These are phyloP conservation scores for Leccinum uliginosum DNA, from an alignment of 768 basidiomycete genomes.

Conservation along the genomic window DNA sequence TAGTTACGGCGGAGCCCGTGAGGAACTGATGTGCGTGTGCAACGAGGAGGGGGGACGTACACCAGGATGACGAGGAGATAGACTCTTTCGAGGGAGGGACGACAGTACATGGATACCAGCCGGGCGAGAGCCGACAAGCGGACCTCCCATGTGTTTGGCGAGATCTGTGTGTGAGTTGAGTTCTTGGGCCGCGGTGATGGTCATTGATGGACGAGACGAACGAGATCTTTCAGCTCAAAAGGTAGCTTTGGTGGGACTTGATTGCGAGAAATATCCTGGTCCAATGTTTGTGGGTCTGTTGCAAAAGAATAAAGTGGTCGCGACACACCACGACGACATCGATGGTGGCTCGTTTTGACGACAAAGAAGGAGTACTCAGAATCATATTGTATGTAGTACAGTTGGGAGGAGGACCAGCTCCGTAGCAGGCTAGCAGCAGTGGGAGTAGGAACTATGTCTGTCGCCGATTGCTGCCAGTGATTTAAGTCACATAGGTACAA, in stretches of 20 bases:
- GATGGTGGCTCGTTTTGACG: conserved; percentile 14
- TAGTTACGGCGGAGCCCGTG: conserved; percentile 15
- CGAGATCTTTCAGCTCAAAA: conserved; percentile 32
- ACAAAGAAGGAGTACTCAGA: conserved; percentile 16
- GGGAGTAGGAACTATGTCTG: background rate
- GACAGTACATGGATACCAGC: conserved; percentile 37
- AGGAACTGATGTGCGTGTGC: background rate
- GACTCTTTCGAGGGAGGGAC: conserved; percentile 41
- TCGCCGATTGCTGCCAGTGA: background rate
- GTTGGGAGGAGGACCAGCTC: conserved; percentile 19
- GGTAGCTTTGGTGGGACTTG: conserved; percentile 32
- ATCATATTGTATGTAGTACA: conserved; percentile 2
- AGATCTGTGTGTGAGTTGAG: conserved; percentile 29
- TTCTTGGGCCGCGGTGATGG: background rate
- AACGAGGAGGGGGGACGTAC: conserved; percentile 27
- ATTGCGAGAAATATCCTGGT: conserved; percentile 33
- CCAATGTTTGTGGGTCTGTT: background rate
- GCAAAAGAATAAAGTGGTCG: background rate
- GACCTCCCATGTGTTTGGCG: conserved; percentile 40
- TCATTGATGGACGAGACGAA: conserved; percentile 29
- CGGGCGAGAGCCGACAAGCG: conserved; percentile 37
- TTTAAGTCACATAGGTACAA: background rate
- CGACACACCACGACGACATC: conserved; percentile 25
- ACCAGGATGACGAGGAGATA: conserved; percentile 38
- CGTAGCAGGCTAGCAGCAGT: background rate